phyloP scores from a whole-genome alignment of 306 rosid species.

The Rosa chinensis region DNA sequence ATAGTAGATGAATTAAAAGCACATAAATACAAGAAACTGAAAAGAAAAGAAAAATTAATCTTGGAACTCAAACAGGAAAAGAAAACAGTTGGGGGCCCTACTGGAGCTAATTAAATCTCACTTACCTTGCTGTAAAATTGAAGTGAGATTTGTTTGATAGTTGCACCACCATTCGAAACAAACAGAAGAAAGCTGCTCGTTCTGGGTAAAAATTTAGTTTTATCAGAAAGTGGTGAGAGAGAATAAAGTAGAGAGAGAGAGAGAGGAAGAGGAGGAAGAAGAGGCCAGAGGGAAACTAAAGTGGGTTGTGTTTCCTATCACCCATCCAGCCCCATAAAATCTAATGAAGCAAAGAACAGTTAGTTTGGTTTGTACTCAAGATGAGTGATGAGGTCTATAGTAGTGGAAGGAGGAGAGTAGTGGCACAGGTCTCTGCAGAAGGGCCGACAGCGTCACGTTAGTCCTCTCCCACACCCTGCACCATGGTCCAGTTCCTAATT shows the following conservation, averaged over 20 bases:
- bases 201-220: slow-evolving; percentile 9
- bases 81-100: slow-evolving; percentile 39
- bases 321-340: slow-evolving; percentile 56
- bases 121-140: slow-evolving; percentile 31
- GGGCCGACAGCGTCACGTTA: slow-evolving; percentile 83
- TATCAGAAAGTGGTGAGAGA: slow-evolving; percentile 23
- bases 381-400: slow-evolving; percentile 35
- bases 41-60: neutral
- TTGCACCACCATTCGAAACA: slow-evolving; percentile 35
- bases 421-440: slow-evolving; percentile 36
- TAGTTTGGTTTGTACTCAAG: slow-evolving; percentile 38
- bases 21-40: neutral
- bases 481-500: slow-evolving; percentile 64
- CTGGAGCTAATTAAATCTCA: slow-evolving; percentile 19
- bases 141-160: slow-evolving; percentile 31
- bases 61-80: slow-evolving; percentile 14
- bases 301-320: slow-evolving; percentile 66
- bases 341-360: slow-evolving; percentile 35
- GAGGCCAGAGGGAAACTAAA: slow-evolving; percentile 3
- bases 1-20: neutral
- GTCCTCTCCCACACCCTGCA: slow-evolving; percentile 67
- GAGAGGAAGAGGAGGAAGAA: slow-evolving; percentile 9
- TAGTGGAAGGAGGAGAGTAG: neutral
- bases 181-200: neutral
- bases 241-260: neutral